A percentile compares a stretch with the other conserved stretches of the same genome.
phyloP scores from a whole-genome alignment of 2,329 filamentous ascomycete genomes.

The Colletotrichum tropicicola region DNA sequence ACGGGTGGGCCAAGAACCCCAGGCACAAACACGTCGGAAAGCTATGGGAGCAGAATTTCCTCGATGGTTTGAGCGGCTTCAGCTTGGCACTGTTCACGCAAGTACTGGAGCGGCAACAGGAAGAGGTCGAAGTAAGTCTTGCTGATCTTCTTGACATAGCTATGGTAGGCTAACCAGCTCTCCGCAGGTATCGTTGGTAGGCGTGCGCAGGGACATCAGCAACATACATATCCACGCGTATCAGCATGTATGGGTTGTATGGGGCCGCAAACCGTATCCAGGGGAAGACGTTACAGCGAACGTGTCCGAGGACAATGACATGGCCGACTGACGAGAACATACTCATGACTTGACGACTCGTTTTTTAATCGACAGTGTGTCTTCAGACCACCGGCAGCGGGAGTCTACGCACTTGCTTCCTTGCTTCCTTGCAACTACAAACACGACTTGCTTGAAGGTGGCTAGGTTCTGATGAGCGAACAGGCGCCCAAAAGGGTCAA shows the following conservation, averaged over 20 bases:
- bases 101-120: slow-evolving; percentile 48
- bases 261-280: slow-evolving; percentile 57
- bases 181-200: slow-evolving; percentile 54
- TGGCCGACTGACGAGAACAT: neutral
- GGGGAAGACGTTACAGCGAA: slow-evolving; percentile 36
- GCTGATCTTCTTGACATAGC: neutral
- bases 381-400: neutral
- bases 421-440: too few relatives aligned
- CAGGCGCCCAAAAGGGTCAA: too few relatives aligned
- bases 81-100: slow-evolving; percentile 51
- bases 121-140: slow-evolving; percentile 57
- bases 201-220: slow-evolving; percentile 57
- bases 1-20: slow-evolving; percentile 60
- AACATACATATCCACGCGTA: slow-evolving; percentile 59
- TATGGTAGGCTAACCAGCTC: slow-evolving; percentile 21
- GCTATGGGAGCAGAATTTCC: slow-evolving; percentile 54
- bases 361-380: neutral
- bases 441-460: too few relatives aligned
- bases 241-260: slow-evolving; percentile 58
- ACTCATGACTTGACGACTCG: slow-evolving; percentile 5
- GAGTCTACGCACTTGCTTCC: neutral
- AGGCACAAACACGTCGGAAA: slow-evolving; percentile 52
- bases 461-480: too few relatives aligned
- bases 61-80: slow-evolving; percentile 54
- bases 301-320: neutral